phyloP scores from a whole-genome alignment of 2,329 filamentous ascomycete species.

The Colletotrichum sp. region DNA sequence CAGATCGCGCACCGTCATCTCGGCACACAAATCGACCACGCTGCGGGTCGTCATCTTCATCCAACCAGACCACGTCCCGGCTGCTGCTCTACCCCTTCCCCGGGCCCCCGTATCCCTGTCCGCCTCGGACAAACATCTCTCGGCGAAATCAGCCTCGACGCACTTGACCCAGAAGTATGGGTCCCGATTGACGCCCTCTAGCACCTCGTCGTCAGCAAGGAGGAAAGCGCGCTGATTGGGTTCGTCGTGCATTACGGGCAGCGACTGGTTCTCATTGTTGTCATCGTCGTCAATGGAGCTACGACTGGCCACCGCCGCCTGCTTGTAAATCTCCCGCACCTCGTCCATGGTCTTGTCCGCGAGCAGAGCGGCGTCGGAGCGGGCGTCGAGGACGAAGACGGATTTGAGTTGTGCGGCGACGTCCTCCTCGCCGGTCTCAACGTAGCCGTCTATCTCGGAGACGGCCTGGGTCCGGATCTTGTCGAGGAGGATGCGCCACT shows the following conservation, averaged over 20 bases:
- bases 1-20: not conserved
- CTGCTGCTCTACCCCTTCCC: not conserved
- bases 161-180: not conserved
- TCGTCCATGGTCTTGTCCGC: not conserved
- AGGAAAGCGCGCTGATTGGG: not conserved
- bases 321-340: not conserved
- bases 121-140: not conserved
- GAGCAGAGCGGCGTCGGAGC: not conserved
- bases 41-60: not conserved
- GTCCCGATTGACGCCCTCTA: not conserved
- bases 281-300: not conserved
- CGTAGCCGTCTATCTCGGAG: not conserved
- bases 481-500: not conserved
- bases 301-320: not conserved
- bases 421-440: not conserved
- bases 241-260: not conserved
- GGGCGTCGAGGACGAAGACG: not conserved
- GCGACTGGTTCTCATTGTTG: not conserved
- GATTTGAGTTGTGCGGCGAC: not conserved
- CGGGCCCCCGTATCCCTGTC: accelerated
- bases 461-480: not conserved
- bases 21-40: not conserved
- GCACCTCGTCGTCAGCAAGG: not conserved
- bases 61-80: not conserved
- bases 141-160: not conserved